Conservation (phyloP, 441 rosid species). For the Brassica hybrid region DNA sequence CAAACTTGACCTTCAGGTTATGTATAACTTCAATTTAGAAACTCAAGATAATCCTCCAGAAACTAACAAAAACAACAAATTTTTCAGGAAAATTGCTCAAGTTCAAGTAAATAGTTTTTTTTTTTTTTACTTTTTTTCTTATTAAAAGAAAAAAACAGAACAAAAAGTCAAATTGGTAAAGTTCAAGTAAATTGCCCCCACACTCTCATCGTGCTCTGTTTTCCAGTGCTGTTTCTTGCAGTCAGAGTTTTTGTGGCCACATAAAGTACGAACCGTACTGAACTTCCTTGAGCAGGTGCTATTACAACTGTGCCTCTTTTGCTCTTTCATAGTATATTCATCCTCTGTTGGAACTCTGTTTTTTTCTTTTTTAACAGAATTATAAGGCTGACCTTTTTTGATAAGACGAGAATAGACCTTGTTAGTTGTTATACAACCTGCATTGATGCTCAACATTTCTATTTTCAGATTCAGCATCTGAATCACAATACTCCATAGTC, state of each 20-base stretch:
- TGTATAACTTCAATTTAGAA: constrained; percentile 8
- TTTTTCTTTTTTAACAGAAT: too few species aligned
- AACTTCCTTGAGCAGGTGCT: constrained; percentile 51
- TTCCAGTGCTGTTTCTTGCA: constrained; percentile 25
- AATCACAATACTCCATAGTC: constrained; percentile 26
- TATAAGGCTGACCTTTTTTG: constrained; percentile 18
- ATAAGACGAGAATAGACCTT: constrained; percentile 48
- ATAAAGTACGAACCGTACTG: constrained; percentile 61
- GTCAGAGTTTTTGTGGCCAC: constrained; percentile 70
- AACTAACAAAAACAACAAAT: too few species aligned
- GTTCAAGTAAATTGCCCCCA: too few species aligned
- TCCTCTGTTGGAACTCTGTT: constrained; percentile 11
- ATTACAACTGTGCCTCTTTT: constrained; percentile 49
- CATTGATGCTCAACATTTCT: constrained; percentile 42
- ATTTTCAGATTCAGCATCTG: constrained; percentile 6
- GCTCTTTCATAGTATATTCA: constrained; percentile 25
- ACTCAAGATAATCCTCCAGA: too few species aligned
- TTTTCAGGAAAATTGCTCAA: background rate
- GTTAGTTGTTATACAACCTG: constrained; percentile 47
- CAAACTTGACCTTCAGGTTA: constrained; percentile 17
- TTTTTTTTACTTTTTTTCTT: too few species aligned
- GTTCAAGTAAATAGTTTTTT: too few species aligned
- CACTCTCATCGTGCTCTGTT: constrained; percentile 18
- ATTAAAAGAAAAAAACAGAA: too few species aligned
- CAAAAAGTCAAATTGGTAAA: too few species aligned